phyloP scores from a whole-genome alignment of 2,329 filamentous ascomycete genomes.

The Ophiobolus disseminans region DNA sequence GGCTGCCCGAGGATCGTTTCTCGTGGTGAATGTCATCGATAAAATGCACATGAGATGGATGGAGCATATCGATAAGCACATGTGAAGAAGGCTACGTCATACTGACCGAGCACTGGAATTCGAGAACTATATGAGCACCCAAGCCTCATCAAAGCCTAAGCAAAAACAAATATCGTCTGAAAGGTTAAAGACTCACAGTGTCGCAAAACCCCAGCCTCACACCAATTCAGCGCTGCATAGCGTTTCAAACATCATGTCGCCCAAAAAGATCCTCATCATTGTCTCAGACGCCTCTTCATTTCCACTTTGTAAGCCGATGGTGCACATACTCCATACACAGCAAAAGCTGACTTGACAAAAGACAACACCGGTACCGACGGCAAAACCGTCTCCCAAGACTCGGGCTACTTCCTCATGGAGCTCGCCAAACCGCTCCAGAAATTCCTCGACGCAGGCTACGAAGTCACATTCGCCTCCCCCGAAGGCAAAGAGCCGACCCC shows the following conservation, averaged over 20 bases:
- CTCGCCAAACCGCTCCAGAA: constrained; percentile 40
- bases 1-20: too few species aligned
- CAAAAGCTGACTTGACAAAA: too few species aligned
- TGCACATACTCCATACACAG: too few species aligned
- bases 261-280: constrained; percentile 55
- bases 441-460: constrained; percentile 44
- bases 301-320: too few species aligned
- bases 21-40: too few species aligned
- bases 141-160: background rate
- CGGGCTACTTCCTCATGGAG: constrained; percentile 44
- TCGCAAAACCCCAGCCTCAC: background rate
- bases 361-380: constrained; percentile 34
- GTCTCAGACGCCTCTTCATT: constrained; percentile 53
- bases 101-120: constrained; percentile 9
- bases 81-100: constrained; percentile 15
- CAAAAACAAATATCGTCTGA: background rate
- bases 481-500: constrained; percentile 51
- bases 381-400: constrained; percentile 34
- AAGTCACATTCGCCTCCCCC: constrained; percentile 57
- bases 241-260: constrained; percentile 14
- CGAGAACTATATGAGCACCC: background rate
- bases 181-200: background rate
- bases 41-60: too few species aligned
- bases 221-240: too few species aligned
- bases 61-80: too few species aligned